Conservation (phyloP, 768 basidiomycete genomes). For the Auricularia cornea region DNA sequence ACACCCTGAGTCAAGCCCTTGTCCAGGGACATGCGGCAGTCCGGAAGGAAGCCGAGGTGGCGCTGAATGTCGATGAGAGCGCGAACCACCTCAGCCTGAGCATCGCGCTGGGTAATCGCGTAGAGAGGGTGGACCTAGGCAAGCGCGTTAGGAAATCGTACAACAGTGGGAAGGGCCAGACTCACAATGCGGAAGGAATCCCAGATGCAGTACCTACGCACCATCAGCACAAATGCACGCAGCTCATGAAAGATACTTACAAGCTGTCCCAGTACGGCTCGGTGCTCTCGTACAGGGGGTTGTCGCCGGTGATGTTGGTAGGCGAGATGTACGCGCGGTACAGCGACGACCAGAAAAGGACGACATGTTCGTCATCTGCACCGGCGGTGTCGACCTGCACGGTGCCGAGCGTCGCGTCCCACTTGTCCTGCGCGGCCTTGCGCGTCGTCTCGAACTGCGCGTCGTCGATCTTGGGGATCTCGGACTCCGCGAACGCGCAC, state of each 20-base stretch:
- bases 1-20: constrained; percentile 20
- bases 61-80: constrained; percentile 20
- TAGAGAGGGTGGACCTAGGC: constrained; percentile 11
- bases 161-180: too few relatives aligned
- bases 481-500: constrained; percentile 8
- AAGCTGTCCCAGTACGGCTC: constrained; percentile 20
- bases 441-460: constrained; percentile 5
- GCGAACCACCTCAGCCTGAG: constrained; percentile 15
- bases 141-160: too few relatives aligned
- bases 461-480: constrained; percentile 8
- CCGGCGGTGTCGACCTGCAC: neutral
- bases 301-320: constrained; percentile 20
- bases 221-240: too few relatives aligned
- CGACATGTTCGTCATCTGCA: neutral
- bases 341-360: constrained; percentile 6
- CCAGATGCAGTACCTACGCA: constrained; percentile 17
- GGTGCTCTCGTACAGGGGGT: constrained; percentile 17
- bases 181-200: neutral
- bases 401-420: constrained; percentile 1
- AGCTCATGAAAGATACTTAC: neutral
- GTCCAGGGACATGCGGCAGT: constrained; percentile 20
- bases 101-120: constrained; percentile 9
- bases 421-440: constrained; percentile 1
- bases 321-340: constrained; percentile 55
- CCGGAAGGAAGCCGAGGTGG: constrained; percentile 18